phyloP scores from a whole-genome alignment of 1,139 yeast genomes.

The Geotrichum cucujoidarum region DNA sequence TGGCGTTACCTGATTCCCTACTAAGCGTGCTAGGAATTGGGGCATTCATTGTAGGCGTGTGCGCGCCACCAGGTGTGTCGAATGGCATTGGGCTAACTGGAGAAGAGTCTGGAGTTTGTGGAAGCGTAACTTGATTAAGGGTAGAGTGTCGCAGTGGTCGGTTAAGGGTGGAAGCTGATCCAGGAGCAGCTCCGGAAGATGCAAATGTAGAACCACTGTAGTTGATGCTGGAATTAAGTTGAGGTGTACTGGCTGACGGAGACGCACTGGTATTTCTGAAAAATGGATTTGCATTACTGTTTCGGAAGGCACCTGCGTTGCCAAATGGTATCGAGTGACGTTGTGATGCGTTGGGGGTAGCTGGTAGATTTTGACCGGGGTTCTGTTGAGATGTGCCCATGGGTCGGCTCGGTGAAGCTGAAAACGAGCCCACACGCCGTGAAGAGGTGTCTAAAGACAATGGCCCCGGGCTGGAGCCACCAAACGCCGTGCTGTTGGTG shows the following conservation, averaged over 20 bases:
- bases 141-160: constrained; percentile 16
- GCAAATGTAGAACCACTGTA: not conserved
- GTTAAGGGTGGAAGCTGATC: not conserved
- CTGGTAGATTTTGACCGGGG: too few relatives aligned
- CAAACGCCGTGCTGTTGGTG: not conserved
- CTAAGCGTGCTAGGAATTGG: not conserved
- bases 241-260: not conserved
- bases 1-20: not conserved
- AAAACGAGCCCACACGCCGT: too few relatives aligned
- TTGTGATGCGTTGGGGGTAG: too few relatives aligned
- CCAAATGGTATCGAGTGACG: too few relatives aligned
- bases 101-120: constrained; percentile 27
- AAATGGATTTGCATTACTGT: not conserved
- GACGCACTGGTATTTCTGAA: not conserved
- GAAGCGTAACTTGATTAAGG: constrained; percentile 22
- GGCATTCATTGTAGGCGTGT: constrained; percentile 9
- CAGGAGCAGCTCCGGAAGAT: not conserved
- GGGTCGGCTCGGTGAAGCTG: too few relatives aligned
- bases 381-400: too few relatives aligned
- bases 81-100: constrained; percentile 24
- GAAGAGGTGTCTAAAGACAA: too few relatives aligned
- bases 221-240: not conserved
- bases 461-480: not conserved
- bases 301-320: too few relatives aligned
- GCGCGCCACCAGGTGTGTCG: not conserved